Percentiles rank a stretch among this genome's conserved stretches.
phyloP scores from a whole-genome alignment of 2,329 filamentous ascomycete species.

The Tricladium varicosporioides region DNA sequence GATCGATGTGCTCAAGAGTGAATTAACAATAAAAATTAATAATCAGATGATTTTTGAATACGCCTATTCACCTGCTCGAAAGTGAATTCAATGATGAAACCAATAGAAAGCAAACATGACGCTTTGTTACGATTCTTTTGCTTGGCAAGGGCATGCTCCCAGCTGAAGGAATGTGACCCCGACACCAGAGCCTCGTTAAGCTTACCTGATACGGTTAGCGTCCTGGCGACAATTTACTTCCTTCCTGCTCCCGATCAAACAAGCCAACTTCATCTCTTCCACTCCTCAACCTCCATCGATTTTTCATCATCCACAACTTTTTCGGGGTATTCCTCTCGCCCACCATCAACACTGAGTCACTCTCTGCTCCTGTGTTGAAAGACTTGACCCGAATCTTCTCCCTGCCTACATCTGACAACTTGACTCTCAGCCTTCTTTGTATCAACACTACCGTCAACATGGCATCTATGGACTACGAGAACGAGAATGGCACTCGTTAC shows the following conservation, averaged over 20 bases:
- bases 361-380: not conserved
- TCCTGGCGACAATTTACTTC: not conserved
- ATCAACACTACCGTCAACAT: constrained; percentile 28
- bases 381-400: not conserved
- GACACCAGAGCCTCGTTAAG: not conserved
- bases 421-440: not conserved
- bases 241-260: not conserved
- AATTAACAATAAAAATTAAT: too few species aligned
- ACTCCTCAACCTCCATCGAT: not conserved
- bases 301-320: constrained; percentile 6
- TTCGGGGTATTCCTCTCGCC: constrained; percentile 6
- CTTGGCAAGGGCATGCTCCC: too few species aligned
- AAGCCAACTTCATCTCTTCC: constrained; percentile 1
- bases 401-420: not conserved
- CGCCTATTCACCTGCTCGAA: too few species aligned
- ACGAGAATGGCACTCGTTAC: constrained; percentile 62
- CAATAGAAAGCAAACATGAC: too few species aligned
- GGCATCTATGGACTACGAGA: constrained; percentile 70
- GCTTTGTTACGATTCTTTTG: too few species aligned
- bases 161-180: not conserved
- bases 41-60: too few species aligned
- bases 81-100: too few species aligned
- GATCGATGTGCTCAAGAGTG: too few species aligned
- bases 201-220: not conserved
- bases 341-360: constrained; percentile 3